Evolutionary conservation across 192 early-diverging fungal genomes (phyloP).

Genomic region (Rhizoclosmatium sp.): DNA sequence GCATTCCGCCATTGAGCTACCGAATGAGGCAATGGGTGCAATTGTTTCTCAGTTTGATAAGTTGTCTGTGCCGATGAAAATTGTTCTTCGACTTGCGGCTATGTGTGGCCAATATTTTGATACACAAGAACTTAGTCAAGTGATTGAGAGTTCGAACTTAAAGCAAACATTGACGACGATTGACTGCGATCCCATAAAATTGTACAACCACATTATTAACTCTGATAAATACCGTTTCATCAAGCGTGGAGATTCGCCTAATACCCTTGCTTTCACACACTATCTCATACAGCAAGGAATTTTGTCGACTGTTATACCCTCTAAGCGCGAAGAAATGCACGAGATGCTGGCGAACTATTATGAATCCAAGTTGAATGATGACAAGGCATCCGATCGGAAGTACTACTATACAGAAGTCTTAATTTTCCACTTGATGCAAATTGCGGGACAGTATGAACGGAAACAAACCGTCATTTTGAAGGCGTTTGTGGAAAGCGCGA

Average conservation of each 20-base stretch:
- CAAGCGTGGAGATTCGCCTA: slow-evolving; percentile 7
- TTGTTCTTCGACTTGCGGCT: slow-evolving; percentile 28
- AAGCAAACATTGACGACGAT: neutral
- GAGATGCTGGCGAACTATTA: slow-evolving; percentile 27
- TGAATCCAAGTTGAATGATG: slow-evolving; percentile 13
- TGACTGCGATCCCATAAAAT: neutral
- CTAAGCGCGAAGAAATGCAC: slow-evolving; percentile 34
- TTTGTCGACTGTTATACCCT: slow-evolving; percentile 32
- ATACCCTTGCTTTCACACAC: slow-evolving; percentile 27
- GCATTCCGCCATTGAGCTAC: neutral
- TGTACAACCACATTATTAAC: neutral
- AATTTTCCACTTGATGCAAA: slow-evolving; percentile 30
- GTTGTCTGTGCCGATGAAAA: slow-evolving; percentile 10
- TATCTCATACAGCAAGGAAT: slow-evolving; percentile 44
- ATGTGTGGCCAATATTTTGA: slow-evolving; percentile 38
- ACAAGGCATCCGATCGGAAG: neutral
- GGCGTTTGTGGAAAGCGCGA: slow-evolving; percentile 29
- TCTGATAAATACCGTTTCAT: slow-evolving; percentile 27
- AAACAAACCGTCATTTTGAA: slow-evolving; percentile 14
- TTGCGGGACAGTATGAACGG: slow-evolving; percentile 14
- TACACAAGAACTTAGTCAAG: slow-evolving; percentile 12
- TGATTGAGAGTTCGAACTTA: slow-evolving; percentile 6
- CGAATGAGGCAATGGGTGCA: slow-evolving; percentile 25
- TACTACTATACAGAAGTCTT: slow-evolving; percentile 13
- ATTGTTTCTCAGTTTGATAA: slow-evolving; percentile 39